Conservation (phyloP, 2,329 filamentous ascomycete genomes). For the Tothia fuscella region DNA sequence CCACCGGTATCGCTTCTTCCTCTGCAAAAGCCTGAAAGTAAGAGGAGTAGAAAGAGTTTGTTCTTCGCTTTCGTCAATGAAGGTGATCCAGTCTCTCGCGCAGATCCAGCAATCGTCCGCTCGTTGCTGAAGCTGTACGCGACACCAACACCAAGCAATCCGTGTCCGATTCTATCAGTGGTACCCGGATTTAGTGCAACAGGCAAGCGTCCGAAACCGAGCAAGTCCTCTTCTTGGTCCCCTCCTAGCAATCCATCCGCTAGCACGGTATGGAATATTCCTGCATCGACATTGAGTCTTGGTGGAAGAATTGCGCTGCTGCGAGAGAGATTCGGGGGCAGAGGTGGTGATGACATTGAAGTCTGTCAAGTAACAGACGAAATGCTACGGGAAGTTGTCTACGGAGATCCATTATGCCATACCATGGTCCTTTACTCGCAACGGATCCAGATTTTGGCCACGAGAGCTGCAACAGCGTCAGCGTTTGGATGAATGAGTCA, state of each 20-base stretch:
- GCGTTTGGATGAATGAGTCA: slow-evolving; percentile 12
- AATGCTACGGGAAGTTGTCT: slow-evolving; percentile 57
- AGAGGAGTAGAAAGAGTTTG: slow-evolving; percentile 47
- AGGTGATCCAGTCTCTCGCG: slow-evolving; percentile 67
- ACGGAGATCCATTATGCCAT: slow-evolving; percentile 72
- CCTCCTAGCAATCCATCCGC: slow-evolving; percentile 19
- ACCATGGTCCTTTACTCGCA: slow-evolving; percentile 66
- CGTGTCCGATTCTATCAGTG: slow-evolving; percentile 2
- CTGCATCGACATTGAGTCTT: slow-evolving; percentile 53
- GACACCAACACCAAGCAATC: slow-evolving; percentile 39
- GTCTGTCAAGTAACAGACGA: slow-evolving; percentile 58
- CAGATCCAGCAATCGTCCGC: slow-evolving; percentile 64
- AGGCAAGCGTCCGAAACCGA: slow-evolving; percentile 1
- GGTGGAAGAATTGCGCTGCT: slow-evolving; percentile 59
- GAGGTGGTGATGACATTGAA: slow-evolving; percentile 45
- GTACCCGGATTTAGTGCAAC: background rate
- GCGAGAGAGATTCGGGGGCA: slow-evolving; percentile 35
- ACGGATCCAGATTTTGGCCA: slow-evolving; percentile 59
- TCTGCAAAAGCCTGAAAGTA: slow-evolving; percentile 43
- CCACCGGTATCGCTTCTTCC: slow-evolving; percentile 66
- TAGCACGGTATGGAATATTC: slow-evolving; percentile 55
- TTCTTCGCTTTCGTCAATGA: slow-evolving; percentile 79
- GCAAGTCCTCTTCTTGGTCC: background rate
- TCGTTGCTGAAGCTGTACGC: slow-evolving; percentile 61
- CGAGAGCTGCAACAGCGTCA: slow-evolving; percentile 49